A percentile compares a stretch with the other conserved stretches of the same genome.
Conservation (phyloP, 202 grass and related monocot genomes). For the Miscanthus sacchariflorus region DNA sequence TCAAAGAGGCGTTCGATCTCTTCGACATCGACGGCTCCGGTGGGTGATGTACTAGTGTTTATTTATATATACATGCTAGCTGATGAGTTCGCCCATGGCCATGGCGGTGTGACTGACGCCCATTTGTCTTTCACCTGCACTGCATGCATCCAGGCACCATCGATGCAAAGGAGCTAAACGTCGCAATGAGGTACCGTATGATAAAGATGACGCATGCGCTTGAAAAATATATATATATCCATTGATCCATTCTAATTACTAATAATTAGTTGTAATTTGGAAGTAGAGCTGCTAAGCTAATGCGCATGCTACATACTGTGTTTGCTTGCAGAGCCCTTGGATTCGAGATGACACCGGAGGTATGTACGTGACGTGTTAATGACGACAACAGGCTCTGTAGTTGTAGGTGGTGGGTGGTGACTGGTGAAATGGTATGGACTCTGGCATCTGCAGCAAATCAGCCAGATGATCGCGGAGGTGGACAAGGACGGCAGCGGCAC, state of each 20-base stretch:
- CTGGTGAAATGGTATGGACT: background rate
- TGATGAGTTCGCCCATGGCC: background rate
- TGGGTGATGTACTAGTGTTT: background rate
- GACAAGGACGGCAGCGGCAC: constrained; percentile 84
- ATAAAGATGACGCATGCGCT: background rate
- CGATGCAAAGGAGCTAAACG: constrained; percentile 70
- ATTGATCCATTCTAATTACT: background rate
- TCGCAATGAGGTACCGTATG: constrained; percentile 69
- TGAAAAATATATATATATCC: background rate
- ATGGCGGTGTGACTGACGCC: no score
- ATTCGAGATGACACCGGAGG: constrained; percentile 84
- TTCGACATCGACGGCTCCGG: constrained; percentile 87
- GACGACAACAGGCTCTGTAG: background rate
- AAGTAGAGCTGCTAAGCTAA: background rate
- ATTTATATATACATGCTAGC: background rate
- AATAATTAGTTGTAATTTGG: no score
- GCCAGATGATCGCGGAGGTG: constrained; percentile 86
- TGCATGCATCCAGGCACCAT: constrained; percentile 60
- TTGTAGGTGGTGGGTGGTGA: background rate
- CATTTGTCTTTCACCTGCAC: constrained; percentile 21
- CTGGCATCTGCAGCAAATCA: constrained; percentile 61
- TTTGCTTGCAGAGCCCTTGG: constrained; percentile 72
- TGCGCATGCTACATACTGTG: background rate
- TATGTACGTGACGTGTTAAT: constrained; percentile 23
- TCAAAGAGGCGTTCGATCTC: constrained; percentile 82